phyloP scores from a whole-genome alignment of 2,329 filamentous ascomycete genomes.

The Onygenales sp. region DNA sequence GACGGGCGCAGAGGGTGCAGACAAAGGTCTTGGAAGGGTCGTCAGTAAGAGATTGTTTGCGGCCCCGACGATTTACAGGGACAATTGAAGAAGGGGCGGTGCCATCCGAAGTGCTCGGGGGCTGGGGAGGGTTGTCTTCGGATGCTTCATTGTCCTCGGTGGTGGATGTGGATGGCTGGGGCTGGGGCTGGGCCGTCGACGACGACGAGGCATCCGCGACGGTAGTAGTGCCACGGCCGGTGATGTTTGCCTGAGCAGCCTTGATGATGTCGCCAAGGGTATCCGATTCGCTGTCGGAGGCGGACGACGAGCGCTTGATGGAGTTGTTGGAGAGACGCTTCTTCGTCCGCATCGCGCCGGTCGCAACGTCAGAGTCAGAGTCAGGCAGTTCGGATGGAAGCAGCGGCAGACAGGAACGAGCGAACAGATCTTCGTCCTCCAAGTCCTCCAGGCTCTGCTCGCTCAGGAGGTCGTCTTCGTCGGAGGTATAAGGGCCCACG shows the following conservation, averaged over 20 bases:
- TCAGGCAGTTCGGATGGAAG: slow-evolving; percentile 40
- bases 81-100: slow-evolving; percentile 18
- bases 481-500: slow-evolving; percentile 58
- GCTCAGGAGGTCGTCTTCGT: slow-evolving; percentile 68
- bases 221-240: slow-evolving; percentile 30
- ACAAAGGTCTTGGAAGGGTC: slow-evolving; percentile 98
- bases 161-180: slow-evolving; percentile 1
- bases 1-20: slow-evolving; percentile 89
- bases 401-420: slow-evolving; percentile 53
- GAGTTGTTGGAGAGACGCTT: slow-evolving; percentile 36
- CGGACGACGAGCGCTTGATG: slow-evolving; percentile 18
- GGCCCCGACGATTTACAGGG: slow-evolving; percentile 79
- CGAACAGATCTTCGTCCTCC: slow-evolving; percentile 56
- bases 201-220: slow-evolving; percentile 30
- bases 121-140: slow-evolving; percentile 38
- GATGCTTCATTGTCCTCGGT: slow-evolving; percentile 25
- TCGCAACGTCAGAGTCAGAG: slow-evolving; percentile 38
- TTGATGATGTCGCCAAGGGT: slow-evolving; percentile 16
- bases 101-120: slow-evolving; percentile 35
- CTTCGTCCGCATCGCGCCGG: slow-evolving; percentile 37
- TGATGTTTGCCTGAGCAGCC: slow-evolving; percentile 22
- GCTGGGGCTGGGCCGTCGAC: slow-evolving; percentile 21
- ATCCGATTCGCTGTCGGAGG: slow-evolving; percentile 22
- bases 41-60: slow-evolving; percentile 96
- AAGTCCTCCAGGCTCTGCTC: slow-evolving; percentile 68